A percentile compares a stretch with the other conserved stretches of the same genome.
These are phyloP conservation scores for Pyrenophora teres DNA, from an alignment of 2,329 filamentous ascomycete genomes.

Conservation along the genomic window DNA sequence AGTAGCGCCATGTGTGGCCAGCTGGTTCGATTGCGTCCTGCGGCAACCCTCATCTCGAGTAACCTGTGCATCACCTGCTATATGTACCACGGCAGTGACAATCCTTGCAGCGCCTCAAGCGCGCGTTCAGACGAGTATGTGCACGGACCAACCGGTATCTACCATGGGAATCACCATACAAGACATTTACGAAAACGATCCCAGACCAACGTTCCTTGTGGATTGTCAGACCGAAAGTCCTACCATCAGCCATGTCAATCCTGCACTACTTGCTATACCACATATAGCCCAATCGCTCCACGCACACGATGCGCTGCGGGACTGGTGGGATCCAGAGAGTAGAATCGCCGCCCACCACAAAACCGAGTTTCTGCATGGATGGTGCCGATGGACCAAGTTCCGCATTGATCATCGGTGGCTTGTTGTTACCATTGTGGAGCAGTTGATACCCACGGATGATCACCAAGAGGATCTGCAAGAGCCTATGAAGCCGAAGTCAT, in stretches of 20 bases:
- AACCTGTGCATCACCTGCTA: not conserved
- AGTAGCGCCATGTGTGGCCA: not conserved
- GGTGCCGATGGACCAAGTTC: constrained; percentile 16
- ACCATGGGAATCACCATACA: constrained; percentile 14
- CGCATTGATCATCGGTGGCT: constrained; percentile 11
- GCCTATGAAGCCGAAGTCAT: not conserved
- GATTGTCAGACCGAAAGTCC: constrained; percentile 9
- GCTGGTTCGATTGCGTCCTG: not conserved
- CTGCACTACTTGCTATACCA: constrained; percentile 10
- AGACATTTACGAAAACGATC: constrained; percentile 17
- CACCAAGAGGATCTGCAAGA: not conserved
- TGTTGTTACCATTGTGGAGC: constrained; percentile 7
- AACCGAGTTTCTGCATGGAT: constrained; percentile 13
- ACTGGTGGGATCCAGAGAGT: constrained; percentile 22
- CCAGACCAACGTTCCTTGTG: constrained; percentile 20
- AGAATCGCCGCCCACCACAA: constrained; percentile 7
- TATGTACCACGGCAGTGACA: not conserved
- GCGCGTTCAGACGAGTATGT: not conserved
- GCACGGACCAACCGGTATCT: not conserved
- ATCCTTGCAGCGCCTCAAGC: not conserved
- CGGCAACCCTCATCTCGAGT: constrained; percentile 2
- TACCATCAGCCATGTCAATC: constrained; percentile 14
- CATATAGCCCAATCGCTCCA: constrained; percentile 10
- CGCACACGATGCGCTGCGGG: constrained; percentile 11
- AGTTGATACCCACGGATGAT: not conserved